phyloP scores from a whole-genome alignment of 257 asterid species.

The Solanum pimpinellifolium region DNA sequence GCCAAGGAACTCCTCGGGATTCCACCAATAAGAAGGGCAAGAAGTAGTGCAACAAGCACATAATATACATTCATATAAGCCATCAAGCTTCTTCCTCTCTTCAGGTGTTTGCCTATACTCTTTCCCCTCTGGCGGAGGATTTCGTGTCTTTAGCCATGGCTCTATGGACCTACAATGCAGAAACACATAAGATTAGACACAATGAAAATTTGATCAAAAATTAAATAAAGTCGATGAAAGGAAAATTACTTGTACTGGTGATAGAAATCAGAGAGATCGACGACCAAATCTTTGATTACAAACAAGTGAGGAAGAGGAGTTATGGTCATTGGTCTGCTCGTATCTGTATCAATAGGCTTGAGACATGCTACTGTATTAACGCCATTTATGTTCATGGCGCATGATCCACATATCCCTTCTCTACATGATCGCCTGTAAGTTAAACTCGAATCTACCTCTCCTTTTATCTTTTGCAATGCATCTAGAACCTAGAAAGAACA shows the following conservation, averaged over 20 bases:
- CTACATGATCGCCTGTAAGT: slow-evolving; percentile 63
- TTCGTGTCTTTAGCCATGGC: slow-evolving; percentile 68
- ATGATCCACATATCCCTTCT: slow-evolving; percentile 80
- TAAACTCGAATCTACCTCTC: slow-evolving; percentile 48
- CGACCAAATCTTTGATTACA: slow-evolving; percentile 75
- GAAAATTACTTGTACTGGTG: slow-evolving; percentile 57
- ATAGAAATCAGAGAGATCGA: slow-evolving; percentile 65
- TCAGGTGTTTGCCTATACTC: slow-evolving; percentile 40
- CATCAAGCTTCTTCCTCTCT: slow-evolving; percentile 56
- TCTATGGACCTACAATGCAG: slow-evolving; percentile 38
- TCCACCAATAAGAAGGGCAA: slow-evolving; percentile 91
- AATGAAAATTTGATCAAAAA: no score
- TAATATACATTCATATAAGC: slow-evolving; percentile 65
- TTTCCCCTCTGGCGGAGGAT: slow-evolving; percentile 36
- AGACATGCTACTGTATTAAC: slow-evolving; percentile 70
- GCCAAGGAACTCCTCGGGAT: slow-evolving; percentile 62
- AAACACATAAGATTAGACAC: no score
- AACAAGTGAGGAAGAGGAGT: slow-evolving; percentile 74
- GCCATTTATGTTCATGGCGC: slow-evolving; percentile 73
- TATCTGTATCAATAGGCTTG: slow-evolving; percentile 46
- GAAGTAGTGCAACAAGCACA: slow-evolving; percentile 73
- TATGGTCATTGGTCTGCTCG: slow-evolving; percentile 26
- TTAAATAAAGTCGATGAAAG: neutral
- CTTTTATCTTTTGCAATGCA: slow-evolving; percentile 58
- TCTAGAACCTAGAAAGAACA: slow-evolving; percentile 40